Evolutionary conservation across 2,329 filamentous ascomycete genomes (phyloP).

Genomic region (Curvularia sp.): DNA sequence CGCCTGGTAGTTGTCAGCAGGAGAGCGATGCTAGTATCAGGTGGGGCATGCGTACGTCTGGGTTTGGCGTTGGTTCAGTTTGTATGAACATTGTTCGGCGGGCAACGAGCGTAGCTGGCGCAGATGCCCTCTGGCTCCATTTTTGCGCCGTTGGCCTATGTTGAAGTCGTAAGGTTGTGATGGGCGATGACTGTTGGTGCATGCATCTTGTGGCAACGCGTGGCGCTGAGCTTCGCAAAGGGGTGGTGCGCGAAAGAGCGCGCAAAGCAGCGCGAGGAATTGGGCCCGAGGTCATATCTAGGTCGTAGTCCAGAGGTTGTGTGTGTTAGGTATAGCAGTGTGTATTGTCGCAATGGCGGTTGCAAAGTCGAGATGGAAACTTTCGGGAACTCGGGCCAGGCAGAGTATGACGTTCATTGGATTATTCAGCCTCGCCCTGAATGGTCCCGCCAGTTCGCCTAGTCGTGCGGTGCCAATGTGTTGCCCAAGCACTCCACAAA

Average conservation of each 20-base stretch:
- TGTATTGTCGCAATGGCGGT: slow-evolving; percentile 23
- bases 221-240: slow-evolving; percentile 30
- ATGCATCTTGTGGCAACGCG: slow-evolving; percentile 46
- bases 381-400: slow-evolving; percentile 23
- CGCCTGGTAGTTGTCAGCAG: slow-evolving; percentile 52
- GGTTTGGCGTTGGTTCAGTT: slow-evolving; percentile 91
- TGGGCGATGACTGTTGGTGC: slow-evolving; percentile 44
- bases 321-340: neutral
- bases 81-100: slow-evolving; percentile 93
- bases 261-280: slow-evolving; percentile 41
- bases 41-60: slow-evolving; percentile 65
- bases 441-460: slow-evolving; percentile 8
- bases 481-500: too few species aligned
- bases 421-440: slow-evolving; percentile 17
- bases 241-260: slow-evolving; percentile 33
- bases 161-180: slow-evolving; percentile 41
- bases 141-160: slow-evolving; percentile 40
- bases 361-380: slow-evolving; percentile 16
- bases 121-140: slow-evolving; percentile 30
- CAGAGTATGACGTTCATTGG: slow-evolving; percentile 31
- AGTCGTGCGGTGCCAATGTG: too few species aligned
- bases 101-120: slow-evolving; percentile 22
- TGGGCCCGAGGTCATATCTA: slow-evolving; percentile 37
- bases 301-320: neutral
- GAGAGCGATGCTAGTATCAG: neutral